A percentile compares a stretch with the other conserved stretches of the same genome.
Conservation (phyloP, 257 asterid species). For the Nicotiana obtusifolia region DNA sequence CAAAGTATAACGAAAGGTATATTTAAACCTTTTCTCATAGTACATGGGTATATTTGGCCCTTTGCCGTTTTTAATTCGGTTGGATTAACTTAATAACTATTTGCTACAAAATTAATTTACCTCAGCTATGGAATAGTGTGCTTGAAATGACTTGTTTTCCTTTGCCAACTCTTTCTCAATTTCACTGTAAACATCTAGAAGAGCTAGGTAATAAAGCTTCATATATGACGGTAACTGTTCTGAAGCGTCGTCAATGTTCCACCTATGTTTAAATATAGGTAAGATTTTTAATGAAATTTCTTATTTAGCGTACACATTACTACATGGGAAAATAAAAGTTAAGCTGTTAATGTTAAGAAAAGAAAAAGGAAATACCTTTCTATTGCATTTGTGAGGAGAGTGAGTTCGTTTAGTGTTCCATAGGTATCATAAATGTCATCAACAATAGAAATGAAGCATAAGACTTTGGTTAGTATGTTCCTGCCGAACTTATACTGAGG, state of each 20-base stretch:
- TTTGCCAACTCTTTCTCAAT: slow-evolving; percentile 15
- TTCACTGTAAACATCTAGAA: slow-evolving; percentile 14
- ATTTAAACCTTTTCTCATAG: too few species aligned
- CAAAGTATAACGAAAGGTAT: too few species aligned
- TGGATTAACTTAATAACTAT: too few species aligned
- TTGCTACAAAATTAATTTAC: neutral
- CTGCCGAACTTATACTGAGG: slow-evolving; percentile 12
- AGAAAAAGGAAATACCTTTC: neutral
- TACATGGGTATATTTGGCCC: too few species aligned
- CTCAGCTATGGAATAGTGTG: neutral
- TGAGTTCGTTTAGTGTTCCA: neutral
- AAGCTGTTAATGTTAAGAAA: neutral
- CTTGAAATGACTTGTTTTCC: neutral
- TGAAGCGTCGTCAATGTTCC: slow-evolving; percentile 13
- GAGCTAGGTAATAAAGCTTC: neutral
- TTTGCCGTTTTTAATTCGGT: too few species aligned
- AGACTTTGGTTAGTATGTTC: neutral
- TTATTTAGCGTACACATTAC: neutral
- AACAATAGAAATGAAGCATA: neutral
- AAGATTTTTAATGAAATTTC: neutral
- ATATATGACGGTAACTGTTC: slow-evolving; percentile 14
- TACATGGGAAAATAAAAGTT: neutral
- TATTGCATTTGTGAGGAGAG: neutral
- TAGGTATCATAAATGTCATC: slow-evolving; percentile 5
- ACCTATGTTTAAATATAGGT: slow-evolving; percentile 5